phyloP scores from a whole-genome alignment of 225 moss, liverwort and hornwort genomes.

The Pseudoscleropodium purum region DNA sequence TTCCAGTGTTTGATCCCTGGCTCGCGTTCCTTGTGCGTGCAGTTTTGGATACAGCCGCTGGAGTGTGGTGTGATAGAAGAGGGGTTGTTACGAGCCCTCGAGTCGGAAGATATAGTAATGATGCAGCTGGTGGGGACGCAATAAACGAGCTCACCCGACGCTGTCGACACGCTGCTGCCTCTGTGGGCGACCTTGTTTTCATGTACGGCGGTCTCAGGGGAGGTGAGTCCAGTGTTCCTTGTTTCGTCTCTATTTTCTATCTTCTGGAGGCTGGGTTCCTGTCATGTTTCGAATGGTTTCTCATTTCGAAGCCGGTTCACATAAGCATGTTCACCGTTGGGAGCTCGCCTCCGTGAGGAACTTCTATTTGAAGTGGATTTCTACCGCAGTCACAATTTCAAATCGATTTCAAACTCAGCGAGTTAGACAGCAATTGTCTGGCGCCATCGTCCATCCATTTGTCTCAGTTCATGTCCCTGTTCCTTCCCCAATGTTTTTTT shows the following conservation, averaged over 20 bases:
- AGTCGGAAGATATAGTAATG: slow-evolving; percentile 46
- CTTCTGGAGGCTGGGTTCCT: no score
- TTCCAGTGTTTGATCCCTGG: not conserved
- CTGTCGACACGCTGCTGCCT: slow-evolving; percentile 59
- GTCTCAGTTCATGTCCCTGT: not conserved
- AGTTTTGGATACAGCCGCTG: slow-evolving; percentile 67
- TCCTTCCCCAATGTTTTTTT: not conserved
- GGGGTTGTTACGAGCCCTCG: slow-evolving; percentile 54
- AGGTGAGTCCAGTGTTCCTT: slow-evolving; percentile 1
- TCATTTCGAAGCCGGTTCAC: not conserved
- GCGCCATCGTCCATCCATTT: not conserved
- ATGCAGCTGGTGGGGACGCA: slow-evolving; percentile 59
- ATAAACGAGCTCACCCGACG: slow-evolving; percentile 54
- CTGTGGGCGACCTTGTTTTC: slow-evolving; percentile 60
- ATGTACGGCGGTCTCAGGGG: slow-evolving; percentile 67
- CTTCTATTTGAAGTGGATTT: not conserved
- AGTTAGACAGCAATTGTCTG: not conserved
- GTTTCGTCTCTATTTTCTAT: not conserved
- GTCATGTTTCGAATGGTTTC: not conserved
- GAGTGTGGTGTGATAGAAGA: slow-evolving; percentile 59
- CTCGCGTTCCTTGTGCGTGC: not conserved
- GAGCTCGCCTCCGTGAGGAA: not conserved
- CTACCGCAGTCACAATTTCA: not conserved
- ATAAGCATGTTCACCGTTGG: not conserved
- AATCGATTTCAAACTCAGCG: not conserved